These are phyloP conservation scores for Arthrobotrys sphaeroides DNA, from an alignment of 2,329 filamentous ascomycete genomes.

Conservation along the genomic window DNA sequence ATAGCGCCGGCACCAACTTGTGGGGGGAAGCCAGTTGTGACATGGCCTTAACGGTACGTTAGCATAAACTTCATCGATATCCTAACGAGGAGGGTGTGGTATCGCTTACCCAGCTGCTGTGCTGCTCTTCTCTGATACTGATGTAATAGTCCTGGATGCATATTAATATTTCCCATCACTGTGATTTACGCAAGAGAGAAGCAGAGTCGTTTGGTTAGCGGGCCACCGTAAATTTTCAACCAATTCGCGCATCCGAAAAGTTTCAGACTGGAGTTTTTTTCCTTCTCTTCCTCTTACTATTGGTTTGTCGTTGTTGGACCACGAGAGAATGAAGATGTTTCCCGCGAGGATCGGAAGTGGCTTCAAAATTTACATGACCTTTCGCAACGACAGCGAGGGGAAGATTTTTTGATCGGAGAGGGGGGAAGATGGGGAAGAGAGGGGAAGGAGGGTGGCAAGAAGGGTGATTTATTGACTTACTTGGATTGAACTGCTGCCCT, in stretches of 20 bases:
- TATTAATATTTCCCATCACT: conserved; percentile 54
- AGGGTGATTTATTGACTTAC: conserved; percentile 18
- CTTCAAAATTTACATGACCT: conserved; percentile 44
- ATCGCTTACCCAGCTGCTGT: conserved; percentile 12
- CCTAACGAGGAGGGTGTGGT: neutral
- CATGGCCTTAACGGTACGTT: conserved; percentile 22
- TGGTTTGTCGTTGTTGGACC: conserved; percentile 11
- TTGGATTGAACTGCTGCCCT: conserved; percentile 38
- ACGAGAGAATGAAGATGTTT: conserved; percentile 8
- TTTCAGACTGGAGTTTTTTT: conserved; percentile 26
- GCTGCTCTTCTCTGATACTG: conserved; percentile 45
- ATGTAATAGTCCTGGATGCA: conserved; percentile 53
- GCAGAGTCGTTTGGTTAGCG: conserved; percentile 43
- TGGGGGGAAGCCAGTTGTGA: conserved; percentile 34
- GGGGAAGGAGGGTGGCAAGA: neutral
- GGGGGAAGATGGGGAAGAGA: neutral
- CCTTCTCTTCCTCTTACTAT: neutral
- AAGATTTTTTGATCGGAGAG: neutral
- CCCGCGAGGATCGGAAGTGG: conserved; percentile 31
- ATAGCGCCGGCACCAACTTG: conserved; percentile 19
- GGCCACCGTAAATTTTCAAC: conserved; percentile 44
- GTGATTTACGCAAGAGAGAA: conserved; percentile 14
- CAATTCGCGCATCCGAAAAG: conserved; percentile 50
- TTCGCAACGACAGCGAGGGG: conserved; percentile 35
- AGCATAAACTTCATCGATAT: neutral